Percentiles rank a stretch among this genome's conserved stretches.
These are phyloP conservation scores for Cyclaneusma minus DNA, from an alignment of 2,329 filamentous ascomycete species.

Conservation along the genomic window DNA sequence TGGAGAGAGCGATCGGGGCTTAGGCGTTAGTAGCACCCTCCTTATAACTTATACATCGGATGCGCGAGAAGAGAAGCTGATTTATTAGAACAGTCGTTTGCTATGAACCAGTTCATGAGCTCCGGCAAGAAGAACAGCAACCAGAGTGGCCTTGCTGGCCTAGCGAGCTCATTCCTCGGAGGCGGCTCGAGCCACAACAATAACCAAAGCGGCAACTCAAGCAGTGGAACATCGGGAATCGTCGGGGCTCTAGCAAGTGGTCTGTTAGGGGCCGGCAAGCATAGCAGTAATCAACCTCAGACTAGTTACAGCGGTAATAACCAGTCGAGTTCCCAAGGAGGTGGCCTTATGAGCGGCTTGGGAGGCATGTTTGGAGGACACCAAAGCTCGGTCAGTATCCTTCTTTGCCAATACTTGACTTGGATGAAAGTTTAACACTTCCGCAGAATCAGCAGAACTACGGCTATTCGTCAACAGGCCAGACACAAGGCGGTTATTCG, in stretches of 20 bases:
- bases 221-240: slow-evolving; percentile 17
- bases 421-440: slow-evolving; percentile 14
- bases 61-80: slow-evolving; percentile 5
- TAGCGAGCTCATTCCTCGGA: slow-evolving; percentile 21
- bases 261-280: slow-evolving; percentile 28
- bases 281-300: slow-evolving; percentile 19
- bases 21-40: slow-evolving; percentile 38
- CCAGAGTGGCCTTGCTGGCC: slow-evolving; percentile 7
- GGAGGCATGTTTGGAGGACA: slow-evolving; percentile 15
- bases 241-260: slow-evolving; percentile 30
- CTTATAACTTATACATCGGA: slow-evolving; percentile 1
- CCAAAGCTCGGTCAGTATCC: no score
- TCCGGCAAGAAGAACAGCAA: slow-evolving; percentile 12
- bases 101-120: slow-evolving; percentile 18
- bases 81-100: slow-evolving; percentile 11
- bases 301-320: slow-evolving; percentile 2
- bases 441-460: no score
- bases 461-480: slow-evolving; percentile 42
- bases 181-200: slow-evolving; percentile 12
- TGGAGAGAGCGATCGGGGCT: slow-evolving; percentile 40
- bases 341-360: slow-evolving; percentile 15
- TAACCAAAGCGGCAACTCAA: slow-evolving; percentile 13
- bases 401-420: slow-evolving; percentile 12
- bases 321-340: background rate
- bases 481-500: slow-evolving; percentile 34